A percentile compares a stretch with the other conserved stretches of the same genome.
These are phyloP conservation scores for Globisporangium iwayamae DNA, from an alignment of 352 stramenopile species.

Conservation along the genomic window DNA sequence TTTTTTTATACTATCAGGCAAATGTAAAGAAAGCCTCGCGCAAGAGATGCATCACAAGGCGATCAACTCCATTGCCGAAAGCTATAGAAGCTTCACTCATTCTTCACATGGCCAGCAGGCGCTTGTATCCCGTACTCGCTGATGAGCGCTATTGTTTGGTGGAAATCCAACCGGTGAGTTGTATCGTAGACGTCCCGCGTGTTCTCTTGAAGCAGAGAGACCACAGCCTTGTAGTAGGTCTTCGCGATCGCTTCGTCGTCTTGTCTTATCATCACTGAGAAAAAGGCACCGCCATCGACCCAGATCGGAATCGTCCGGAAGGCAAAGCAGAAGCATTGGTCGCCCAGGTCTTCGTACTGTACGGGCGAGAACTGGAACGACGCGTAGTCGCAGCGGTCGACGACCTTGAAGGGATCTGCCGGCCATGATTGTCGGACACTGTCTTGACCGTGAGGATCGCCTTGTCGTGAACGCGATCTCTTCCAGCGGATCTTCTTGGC, in stretches of 20 bases:
- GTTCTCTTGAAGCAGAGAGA: too few relatives aligned
- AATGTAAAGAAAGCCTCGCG: too few relatives aligned
- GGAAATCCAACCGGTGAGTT: neutral
- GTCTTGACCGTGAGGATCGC: neutral
- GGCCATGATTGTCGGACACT: too few relatives aligned
- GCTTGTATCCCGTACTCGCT: neutral
- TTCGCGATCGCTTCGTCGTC: neutral
- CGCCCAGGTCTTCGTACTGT: neutral
- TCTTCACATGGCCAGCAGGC: neutral
- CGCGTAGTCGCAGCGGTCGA: neutral
- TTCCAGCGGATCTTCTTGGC: neutral
- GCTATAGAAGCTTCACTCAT: neutral
- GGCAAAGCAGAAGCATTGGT: neutral
- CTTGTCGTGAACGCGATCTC: neutral
- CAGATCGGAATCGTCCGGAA: neutral
- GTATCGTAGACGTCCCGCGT: too few relatives aligned
- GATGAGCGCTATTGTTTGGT: neutral
- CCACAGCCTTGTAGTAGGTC: too few relatives aligned
- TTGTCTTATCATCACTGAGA: too few relatives aligned
- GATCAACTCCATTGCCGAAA: too few relatives aligned
- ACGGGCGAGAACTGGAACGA: neutral
- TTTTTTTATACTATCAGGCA: slow-evolving; percentile 23
- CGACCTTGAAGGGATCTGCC: neutral
- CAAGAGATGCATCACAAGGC: too few relatives aligned
- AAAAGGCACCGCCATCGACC: too few relatives aligned